A percentile compares a stretch with the other conserved stretches of the same genome.
Conservation (phyloP, 177 flowering plant genomes). For the Vitis hybrid region DNA sequence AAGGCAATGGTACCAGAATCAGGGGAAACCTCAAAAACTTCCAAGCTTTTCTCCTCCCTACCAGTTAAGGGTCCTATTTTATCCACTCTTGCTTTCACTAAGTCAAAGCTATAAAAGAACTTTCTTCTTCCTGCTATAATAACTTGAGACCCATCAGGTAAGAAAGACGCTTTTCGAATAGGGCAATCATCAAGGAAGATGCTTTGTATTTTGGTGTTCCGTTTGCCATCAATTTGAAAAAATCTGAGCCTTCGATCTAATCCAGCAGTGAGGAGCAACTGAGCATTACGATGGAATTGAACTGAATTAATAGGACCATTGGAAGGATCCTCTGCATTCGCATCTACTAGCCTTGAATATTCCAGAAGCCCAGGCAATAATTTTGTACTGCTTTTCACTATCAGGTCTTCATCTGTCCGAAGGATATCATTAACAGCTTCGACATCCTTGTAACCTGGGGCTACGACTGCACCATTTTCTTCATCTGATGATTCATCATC, state of each 20-base stretch:
- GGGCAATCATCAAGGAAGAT: slow-evolving; percentile 84
- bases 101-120: slow-evolving; percentile 83
- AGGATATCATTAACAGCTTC: slow-evolving; percentile 52
- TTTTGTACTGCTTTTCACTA: slow-evolving; percentile 54
- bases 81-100: slow-evolving; percentile 68
- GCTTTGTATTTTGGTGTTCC: slow-evolving; percentile 74
- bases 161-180: slow-evolving; percentile 69
- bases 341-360: slow-evolving; percentile 69
- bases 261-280: slow-evolving; percentile 83
- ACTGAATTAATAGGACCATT: slow-evolving; percentile 73
- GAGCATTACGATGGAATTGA: slow-evolving; percentile 83
- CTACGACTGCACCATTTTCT: slow-evolving; percentile 40
- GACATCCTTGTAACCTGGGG: slow-evolving; percentile 31
- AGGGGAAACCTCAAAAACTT: slow-evolving; percentile 82
- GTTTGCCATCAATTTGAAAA: slow-evolving; percentile 90
- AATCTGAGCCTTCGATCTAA: slow-evolving; percentile 67
- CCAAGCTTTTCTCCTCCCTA: slow-evolving; percentile 91
- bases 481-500: slow-evolving; percentile 64
- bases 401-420: slow-evolving; percentile 65
- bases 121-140: slow-evolving; percentile 80
- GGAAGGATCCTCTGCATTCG: slow-evolving; percentile 68
- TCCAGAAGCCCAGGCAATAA: slow-evolving; percentile 80
- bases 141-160: slow-evolving; percentile 87
- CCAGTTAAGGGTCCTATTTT: slow-evolving; percentile 82
- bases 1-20: slow-evolving; percentile 86